Base-by-base conservation (phyloP, 1,284 basidiomycete species). In the Thecaphora frezii region DNA sequence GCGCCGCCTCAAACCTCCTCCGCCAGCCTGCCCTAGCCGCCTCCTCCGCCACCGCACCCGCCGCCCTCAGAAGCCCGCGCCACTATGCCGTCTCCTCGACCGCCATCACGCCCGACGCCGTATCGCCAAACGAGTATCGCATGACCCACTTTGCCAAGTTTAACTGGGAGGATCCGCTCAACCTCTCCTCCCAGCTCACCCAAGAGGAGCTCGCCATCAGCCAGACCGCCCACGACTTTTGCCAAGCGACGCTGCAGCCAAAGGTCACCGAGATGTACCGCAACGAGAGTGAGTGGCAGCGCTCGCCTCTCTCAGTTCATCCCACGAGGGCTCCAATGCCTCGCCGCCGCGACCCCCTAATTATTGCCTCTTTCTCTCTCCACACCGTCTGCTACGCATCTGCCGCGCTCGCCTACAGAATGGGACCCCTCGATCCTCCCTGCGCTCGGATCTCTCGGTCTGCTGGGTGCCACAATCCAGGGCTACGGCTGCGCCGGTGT, bases 401-500 rank as follows among this genome's bases (percentile, higher is more conserved):
- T 28, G 19, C 22, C 9, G 16, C 9, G 38, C 5, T 5, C 22
- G 39, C 0, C 79, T n/a, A n/a, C n/a, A 91, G 89, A 88, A 67
- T 94, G 92, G 80, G 85, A 93, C 79, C 84, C 84, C 54, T 81
- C 83, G 18, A 87, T 93, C 55, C 82, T 97, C 30, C 86, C 86
- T 14, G 90, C 93, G 76, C 93, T 97, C 89, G 93, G 93, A n/a
- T 84, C 87, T 60, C 83, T 97, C 3, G 94, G 94, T 3, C 81
- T 97, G 18, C 83, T 97, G 1, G 93, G 93, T 0, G 86, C 93
- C 1, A 97, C 93, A 0, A 97, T 97, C 68, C 79, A 89, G 59
- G 93, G 91, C 1, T 96, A 97, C 74, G 92, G 90, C 26, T 98
- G 93, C 77, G 93, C 93, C 0, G 93, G 94, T n/a, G 89, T 87